phyloP scores from a whole-genome alignment of 78 protist species.

The Emiliania huxleyi region DNA sequence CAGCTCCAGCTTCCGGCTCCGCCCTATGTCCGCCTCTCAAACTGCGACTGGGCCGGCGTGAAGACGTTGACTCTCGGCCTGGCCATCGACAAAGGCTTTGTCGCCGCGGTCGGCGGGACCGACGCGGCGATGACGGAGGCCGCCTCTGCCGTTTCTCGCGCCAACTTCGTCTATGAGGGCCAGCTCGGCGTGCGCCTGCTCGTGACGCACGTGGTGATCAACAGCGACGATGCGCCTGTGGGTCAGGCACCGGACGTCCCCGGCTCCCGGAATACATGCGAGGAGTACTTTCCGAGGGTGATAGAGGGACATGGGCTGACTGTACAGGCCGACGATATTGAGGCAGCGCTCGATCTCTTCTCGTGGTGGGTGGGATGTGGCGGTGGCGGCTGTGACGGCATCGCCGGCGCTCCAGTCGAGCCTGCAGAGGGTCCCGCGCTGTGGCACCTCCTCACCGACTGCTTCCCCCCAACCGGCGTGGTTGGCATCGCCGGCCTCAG shows the following conservation, averaged over 20 bases:
- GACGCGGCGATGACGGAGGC: not conserved
- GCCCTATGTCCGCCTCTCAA: not conserved
- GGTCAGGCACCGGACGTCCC: not conserved
- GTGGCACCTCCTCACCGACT: constrained; percentile 13
- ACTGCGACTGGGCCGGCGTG: not conserved
- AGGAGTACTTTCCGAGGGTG: not conserved
- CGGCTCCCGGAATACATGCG: not conserved
- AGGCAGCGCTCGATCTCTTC: not conserved
- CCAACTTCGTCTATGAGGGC: not conserved
- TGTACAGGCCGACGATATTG: not conserved
- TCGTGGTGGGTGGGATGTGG: not conserved
- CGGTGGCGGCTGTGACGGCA: too few relatives aligned
- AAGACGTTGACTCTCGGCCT: not conserved
- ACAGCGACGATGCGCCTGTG: not conserved
- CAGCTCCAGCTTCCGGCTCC: not conserved
- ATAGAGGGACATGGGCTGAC: not conserved
- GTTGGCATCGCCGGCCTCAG: not conserved
- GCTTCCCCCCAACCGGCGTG: not conserved
- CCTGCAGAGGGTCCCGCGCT: not conserved
- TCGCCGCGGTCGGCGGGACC: not conserved
- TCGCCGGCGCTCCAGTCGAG: not conserved
- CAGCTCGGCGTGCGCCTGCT: not conserved
- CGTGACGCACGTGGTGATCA: not conserved
- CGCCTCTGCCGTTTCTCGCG: not conserved
- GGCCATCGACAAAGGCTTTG: not conserved